These are phyloP conservation scores for Apophysomyces trapeziformis DNA, from an alignment of 371 early-diverging fungal genomes.

Conservation along the genomic window DNA sequence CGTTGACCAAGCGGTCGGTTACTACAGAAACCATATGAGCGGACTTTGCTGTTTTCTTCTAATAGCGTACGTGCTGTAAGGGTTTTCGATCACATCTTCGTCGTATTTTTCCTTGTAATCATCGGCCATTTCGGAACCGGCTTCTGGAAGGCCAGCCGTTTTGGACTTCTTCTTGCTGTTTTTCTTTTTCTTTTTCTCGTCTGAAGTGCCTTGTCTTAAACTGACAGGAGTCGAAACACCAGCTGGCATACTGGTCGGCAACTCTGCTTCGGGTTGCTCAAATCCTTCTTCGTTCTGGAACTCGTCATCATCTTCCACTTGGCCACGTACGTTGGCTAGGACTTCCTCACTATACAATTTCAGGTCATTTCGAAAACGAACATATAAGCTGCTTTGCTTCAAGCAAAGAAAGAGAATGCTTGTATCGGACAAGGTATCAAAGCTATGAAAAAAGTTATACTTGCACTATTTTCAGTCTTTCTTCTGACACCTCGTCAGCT, in stretches of 20 bases:
- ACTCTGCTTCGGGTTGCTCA: not conserved
- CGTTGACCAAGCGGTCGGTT: slow-evolving; percentile 53
- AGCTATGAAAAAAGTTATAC: not conserved
- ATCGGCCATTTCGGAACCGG: slow-evolving; percentile 49
- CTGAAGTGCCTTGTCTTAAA: slow-evolving; percentile 19
- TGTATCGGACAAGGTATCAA: not conserved
- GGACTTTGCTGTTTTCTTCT: not conserved
- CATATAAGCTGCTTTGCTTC: not conserved
- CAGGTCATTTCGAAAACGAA: not conserved
- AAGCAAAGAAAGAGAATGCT: too few relatives aligned
- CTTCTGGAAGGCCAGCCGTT: slow-evolving; percentile 51
- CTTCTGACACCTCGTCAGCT: not conserved
- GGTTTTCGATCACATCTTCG: slow-evolving; percentile 51
- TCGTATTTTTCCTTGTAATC: slow-evolving; percentile 41
- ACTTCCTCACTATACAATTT: not conserved
- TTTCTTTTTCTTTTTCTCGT: slow-evolving; percentile 51
- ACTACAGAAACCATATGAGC: too few relatives aligned
- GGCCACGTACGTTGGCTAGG: not conserved
- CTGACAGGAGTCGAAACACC: slow-evolving; percentile 38
- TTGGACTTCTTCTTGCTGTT: slow-evolving; percentile 63
- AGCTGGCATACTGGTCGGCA: slow-evolving; percentile 16
- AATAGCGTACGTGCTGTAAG: slow-evolving; percentile 43
- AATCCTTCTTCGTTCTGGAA: not conserved
- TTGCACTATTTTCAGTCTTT: slow-evolving; percentile 9
- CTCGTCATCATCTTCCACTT: not conserved